Percentiles rank a stretch among this genome's conserved stretches.
phyloP scores from a whole-genome alignment of 305 asterid species.

The Andrographis paniculata region DNA sequence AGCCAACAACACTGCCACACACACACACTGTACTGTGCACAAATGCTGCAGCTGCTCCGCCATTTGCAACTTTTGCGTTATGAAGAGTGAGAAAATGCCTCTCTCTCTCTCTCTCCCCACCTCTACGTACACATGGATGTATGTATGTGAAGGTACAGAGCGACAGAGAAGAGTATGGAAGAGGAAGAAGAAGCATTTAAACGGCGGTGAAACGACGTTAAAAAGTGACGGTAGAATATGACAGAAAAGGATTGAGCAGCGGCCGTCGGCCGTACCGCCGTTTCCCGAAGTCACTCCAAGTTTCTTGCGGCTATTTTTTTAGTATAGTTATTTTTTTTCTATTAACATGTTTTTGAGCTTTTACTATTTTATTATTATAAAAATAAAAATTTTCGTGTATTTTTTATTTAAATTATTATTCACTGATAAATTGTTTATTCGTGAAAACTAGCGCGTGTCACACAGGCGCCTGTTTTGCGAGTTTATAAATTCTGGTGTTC shows the following conservation, averaged over 20 bases:
- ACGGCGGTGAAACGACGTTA: constrained; percentile 95
- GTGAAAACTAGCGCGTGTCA: no score
- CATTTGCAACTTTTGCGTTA: constrained; percentile 16
- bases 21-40: constrained; percentile 24
- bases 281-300: constrained; percentile 33
- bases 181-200: constrained; percentile 16
- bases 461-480: no score
- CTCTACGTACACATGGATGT: not conserved
- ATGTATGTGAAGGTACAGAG: not conserved
- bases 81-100: constrained; percentile 35
- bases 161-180: constrained; percentile 11
- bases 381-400: no score
- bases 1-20: constrained; percentile 31
- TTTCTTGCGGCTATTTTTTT: not conserved
- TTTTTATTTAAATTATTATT: no score
- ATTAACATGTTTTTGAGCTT: no score
- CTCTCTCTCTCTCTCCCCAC: not conserved
- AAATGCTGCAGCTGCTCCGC: constrained; percentile 20
- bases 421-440: no score
- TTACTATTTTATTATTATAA: no score
- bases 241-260: constrained; percentile 19
- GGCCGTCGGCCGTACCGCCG: constrained; percentile 66
- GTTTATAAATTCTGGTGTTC: no score
- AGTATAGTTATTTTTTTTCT: no score
- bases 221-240: constrained; percentile 19